Base-by-base conservation (phyloP, 1,139 yeast genomes). In the Blastobotrys petasosporus region DNA sequence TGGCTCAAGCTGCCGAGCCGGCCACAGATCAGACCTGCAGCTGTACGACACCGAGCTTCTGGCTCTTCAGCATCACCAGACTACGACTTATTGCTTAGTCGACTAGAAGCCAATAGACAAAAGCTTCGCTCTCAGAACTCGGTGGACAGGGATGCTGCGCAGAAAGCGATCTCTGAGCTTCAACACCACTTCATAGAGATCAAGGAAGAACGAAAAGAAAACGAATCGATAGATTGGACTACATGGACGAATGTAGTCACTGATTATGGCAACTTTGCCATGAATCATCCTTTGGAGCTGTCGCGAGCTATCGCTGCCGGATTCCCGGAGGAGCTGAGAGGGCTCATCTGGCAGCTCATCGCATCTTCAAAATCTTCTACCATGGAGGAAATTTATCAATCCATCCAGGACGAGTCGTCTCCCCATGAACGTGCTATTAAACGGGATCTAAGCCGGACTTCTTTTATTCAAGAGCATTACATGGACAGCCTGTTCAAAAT, bases 291-390 rank as follows among this genome's bases (percentile, higher is more conserved):
- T 1, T 74, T 74, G 11, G 74, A 73, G 52, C 70, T 88, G 51
- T 76, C 82, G 41, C 63, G 67, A 36, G 78, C 82, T 37, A 77
- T 92, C 31, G 75, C 82, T 30, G 68, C 70, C 10, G 97, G 97
- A 40, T 80, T 92, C 41, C 97, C 98, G 10, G 70, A 75, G 46
- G 94, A 85, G 54, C 74, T 92, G 42, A 73, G 97, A 52, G 95
- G 96, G 0, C 80, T 88, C 51, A 76, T 90, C 20, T 92, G 98
- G 98, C 97, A 90, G 65, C 69, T 86, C 44, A 83, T 88, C 46
- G 75, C 95, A n/a, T 79, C 80, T 52, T 82, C 94, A 10, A 88
- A 87, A 59, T 80, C 84, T 38, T 68, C 76, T 35, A 75, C 79
- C 44, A 73, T 87, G 56, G 94, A 87, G 61, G 92, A 84, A 54